Base-by-base conservation (phyloP, 257 asterid genomes). In the Nicotiana tabacum region DNA sequence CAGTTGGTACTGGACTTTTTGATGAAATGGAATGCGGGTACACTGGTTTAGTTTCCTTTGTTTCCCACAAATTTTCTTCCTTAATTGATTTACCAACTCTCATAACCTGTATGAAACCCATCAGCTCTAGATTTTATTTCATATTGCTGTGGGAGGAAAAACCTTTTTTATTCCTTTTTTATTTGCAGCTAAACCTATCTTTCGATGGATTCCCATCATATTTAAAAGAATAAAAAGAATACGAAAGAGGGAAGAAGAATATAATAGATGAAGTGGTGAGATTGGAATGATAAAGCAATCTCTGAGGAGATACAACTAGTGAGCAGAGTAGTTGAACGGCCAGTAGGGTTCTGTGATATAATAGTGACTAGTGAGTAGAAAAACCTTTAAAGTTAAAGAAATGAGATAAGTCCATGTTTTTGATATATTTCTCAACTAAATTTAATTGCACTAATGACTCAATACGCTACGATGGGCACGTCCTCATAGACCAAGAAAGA, bases 1-100 rank as follows among this genome's bases (percentile, higher is more conserved):
- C 98, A 13, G 93, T 93, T 85, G 98, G 98, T 74, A 91, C 98
- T 32, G 98, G 95, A 83, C 86, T 85, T 66, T 92, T 87, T 21
- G 90, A 90, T 48, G 94, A 89, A 85, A 83, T 94, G 83, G 82
- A 92, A 88, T 92, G 98, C 83, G 94, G 99, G 98, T 88, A 92
- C 60, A 17, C 58, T 65, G 30, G 39, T 81, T 81, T 76, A 48
- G 9, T 83, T 89, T 88, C 62, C 81, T 70, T 68, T 83, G 16
- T 56, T 85, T 61, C 84, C 84, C 77, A 27, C 32, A 72, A 46
- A 27, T 48, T 81, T 66, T 48, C 76, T n/a, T 58, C 37, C 21
- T 55, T 76, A 21, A 70, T 70, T 33, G 30, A 81, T 37, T 46
- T 57, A 65, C 56, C 46, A 60, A 81, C 6, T 81, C 51, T 43